Evolutionary conservation across 306 rosid genomes (phyloP), one percentile per base, ranked within the genome.

Genomic region (Glycine soja): DNA sequence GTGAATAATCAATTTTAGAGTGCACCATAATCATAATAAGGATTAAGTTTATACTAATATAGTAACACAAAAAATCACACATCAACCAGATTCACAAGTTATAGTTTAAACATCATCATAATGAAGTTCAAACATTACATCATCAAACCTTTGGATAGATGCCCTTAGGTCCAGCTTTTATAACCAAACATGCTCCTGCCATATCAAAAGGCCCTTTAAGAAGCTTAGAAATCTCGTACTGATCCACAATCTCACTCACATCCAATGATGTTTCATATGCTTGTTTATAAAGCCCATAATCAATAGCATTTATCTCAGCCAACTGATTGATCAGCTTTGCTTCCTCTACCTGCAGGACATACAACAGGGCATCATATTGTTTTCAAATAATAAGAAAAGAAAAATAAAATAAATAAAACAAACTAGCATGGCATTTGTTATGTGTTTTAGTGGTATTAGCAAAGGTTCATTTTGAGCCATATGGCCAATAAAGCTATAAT

Each of bases 141-240:
- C 30, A 83, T 72, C 85, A 82, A 70, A 93, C 98, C 97, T 91
- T 85, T 16, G 92, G 52, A 86, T 38, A 43, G 45, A 66, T 67
- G 83, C 84, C 90, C 70, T 78, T 67, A 70, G 84, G 64, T 72
- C 88, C 90, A 82, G 93, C 91, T 79, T 84, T 83, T 36, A 93
- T 87, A 56, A 86, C 80, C 81, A 93, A 40, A 81, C 93, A 93
- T 65, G 97, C 93, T 87, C 98, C 98, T 40, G 92, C 92, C 56
- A 76, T 43, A 81, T 93, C 98, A 79, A 85, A 91, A 7, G 91
- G 92, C 15, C 92, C 95, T 83, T 87, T 91, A 14, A 93, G 93
- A 90, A 91, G 95, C 83, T 91, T 93, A 75, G 90, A 90, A 81
- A 81, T 90, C 91, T 89, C 93, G 40, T 93, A 93, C 34, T 87